A percentile compares a stretch with the other conserved stretches of the same genome.
phyloP scores from a whole-genome alignment of 345 rosid genomes.

The Draba incana region DNA sequence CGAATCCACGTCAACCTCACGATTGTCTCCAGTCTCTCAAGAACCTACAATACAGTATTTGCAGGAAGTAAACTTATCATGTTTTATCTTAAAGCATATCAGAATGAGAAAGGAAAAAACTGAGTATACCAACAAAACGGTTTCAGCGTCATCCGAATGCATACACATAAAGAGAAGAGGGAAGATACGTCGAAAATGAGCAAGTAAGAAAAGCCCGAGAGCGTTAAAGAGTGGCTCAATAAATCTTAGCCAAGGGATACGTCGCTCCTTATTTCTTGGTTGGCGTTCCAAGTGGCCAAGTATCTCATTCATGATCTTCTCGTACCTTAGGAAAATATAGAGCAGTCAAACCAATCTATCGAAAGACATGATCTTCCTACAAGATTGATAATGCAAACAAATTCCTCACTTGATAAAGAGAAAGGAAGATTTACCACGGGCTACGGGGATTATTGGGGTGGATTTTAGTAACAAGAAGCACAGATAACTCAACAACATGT shows the following conservation, averaged over 20 bases:
- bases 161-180: constrained; percentile 86
- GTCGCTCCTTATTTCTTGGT: constrained; percentile 68
- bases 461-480: constrained; percentile 58
- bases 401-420: not conserved
- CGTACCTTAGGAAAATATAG: constrained; percentile 52
- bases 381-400: not conserved
- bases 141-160: constrained; percentile 84
- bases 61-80: not conserved
- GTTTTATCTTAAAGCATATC: not conserved
- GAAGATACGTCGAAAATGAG: constrained; percentile 76
- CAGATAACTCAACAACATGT: constrained; percentile 79
- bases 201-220: constrained; percentile 69
- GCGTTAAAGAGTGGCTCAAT: constrained; percentile 67
- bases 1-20: constrained; percentile 84
- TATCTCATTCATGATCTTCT: constrained; percentile 78
- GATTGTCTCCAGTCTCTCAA: constrained; percentile 55
- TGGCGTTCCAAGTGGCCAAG: constrained; percentile 86
- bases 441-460: constrained; percentile 70
- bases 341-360: not conserved
- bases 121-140: constrained; percentile 64
- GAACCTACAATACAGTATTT: constrained; percentile 58
- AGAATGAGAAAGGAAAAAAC: not conserved
- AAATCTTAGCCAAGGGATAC: constrained; percentile 67
- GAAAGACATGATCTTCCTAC: constrained; percentile 3
- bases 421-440: constrained; percentile 56